Base-by-base conservation (phyloP, 352 stramenopile species). In the Vaucheria bursata region DNA sequence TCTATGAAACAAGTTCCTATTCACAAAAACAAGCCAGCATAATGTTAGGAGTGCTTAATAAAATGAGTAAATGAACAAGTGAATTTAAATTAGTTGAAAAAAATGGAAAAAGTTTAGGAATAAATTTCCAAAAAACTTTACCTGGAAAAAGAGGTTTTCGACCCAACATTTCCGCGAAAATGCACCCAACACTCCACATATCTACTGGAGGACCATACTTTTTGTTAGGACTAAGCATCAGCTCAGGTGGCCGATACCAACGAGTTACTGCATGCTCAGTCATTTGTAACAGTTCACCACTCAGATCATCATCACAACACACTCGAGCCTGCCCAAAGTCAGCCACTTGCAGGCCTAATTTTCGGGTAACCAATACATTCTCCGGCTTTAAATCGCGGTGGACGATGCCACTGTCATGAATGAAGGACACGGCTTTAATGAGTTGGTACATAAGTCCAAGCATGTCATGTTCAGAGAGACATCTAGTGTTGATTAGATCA, bases 111-210 rank as follows among this genome's bases (percentile, higher is more conserved):
- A n/a, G n/a, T n/a, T n/a, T n/a, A n/a, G n/a, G n/a, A n/a, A n/a
- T n/a, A n/a, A n/a, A n/a, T n/a, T n/a, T n/a, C n/a, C n/a, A n/a
- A n/a, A n/a, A n/a, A n/a, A n/a, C n/a, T n/a, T 12, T 25, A 59
- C 94, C 93, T 0, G 91, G 92, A 78, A 97, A 98, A 1, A 98
- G 90, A 71, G 95, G 94, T 71, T 97, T 98, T 69, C 96, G 88
- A 3, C 88, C 91, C 79, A 98, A 88, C 85, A 98, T 90, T 77
- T 98, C 94, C 0, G 89, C 93, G 66, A 98, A 95, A 66, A 98
- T 97, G 81, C 94, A 98, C 32, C 93, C 93, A 74, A 98, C 94
- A 66, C 89, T 95, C 93, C 93, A 98, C 0, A 97, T 88, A 77
- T 96, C 91, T 3, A 96, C 87, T 8, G 76, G 35, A 32, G 73